Evolutionary conservation across 176 grass and related monocot species (phyloP).

Genomic region (Musa acuminata): DNA sequence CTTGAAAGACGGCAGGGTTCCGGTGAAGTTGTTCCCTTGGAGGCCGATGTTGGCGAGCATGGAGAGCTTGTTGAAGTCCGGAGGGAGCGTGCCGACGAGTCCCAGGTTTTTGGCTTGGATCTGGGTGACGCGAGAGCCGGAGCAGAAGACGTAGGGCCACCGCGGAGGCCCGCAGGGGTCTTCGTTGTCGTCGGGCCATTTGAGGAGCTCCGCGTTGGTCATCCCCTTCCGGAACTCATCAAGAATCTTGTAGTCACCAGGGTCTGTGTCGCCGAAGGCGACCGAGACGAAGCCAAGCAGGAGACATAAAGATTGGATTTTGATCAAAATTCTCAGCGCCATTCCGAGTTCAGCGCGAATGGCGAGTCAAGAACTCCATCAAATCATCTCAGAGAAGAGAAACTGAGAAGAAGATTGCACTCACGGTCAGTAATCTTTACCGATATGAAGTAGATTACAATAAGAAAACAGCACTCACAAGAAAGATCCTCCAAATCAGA

Average conservation of each 20-base stretch:
- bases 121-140: constrained; percentile 50
- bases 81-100: constrained; percentile 29
- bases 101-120: constrained; percentile 50
- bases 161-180: constrained; percentile 42
- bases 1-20: constrained; percentile 48
- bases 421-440: too few species aligned
- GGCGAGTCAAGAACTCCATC: too few species aligned
- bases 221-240: constrained; percentile 29
- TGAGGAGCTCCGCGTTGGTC: constrained; percentile 38
- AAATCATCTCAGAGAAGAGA: background rate
- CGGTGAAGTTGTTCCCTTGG: constrained; percentile 54
- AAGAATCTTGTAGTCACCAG: constrained; percentile 47
- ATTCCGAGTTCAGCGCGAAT: background rate
- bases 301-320: background rate
- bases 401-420: background rate
- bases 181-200: constrained; percentile 28
- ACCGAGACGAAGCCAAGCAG: background rate
- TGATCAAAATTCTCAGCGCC: background rate
- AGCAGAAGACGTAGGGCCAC: constrained; percentile 67
- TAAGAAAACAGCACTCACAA: background rate
- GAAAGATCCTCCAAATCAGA: background rate
- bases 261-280: constrained; percentile 20
- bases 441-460: background rate
- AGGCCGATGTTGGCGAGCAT: constrained; percentile 52
- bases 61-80: constrained; percentile 26